These are phyloP conservation scores for Penicillium sp. DNA, from an alignment of 2,329 filamentous ascomycete species.

Conservation along the genomic window DNA sequence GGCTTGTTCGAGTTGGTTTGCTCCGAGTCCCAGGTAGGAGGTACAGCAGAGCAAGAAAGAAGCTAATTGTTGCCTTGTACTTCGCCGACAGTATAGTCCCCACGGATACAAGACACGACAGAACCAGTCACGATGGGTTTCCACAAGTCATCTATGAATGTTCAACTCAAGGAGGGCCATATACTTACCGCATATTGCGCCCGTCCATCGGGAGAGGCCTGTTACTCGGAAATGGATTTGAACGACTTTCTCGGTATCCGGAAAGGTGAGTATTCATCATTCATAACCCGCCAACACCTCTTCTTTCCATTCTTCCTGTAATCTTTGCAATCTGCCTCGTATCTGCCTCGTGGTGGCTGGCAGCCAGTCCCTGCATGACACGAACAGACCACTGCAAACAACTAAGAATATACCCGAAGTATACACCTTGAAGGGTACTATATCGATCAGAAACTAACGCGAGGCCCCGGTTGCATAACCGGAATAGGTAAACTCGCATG, in stretches of 20 bases:
- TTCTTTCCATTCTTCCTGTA: neutral
- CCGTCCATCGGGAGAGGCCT: constrained; percentile 15
- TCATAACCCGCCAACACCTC: neutral
- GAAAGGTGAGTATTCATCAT: constrained; percentile 17
- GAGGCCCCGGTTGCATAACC: neutral
- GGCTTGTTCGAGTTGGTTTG: neutral
- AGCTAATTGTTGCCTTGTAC: neutral
- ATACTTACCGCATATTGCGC: constrained; percentile 24
- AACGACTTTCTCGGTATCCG: constrained; percentile 17
- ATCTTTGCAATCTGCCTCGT: neutral
- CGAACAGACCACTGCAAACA: neutral
- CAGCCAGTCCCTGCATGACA: neutral
- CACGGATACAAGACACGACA: neutral
- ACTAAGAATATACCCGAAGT: too few relatives aligned
- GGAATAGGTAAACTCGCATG: constrained; percentile 20
- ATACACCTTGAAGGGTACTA: too few relatives aligned
- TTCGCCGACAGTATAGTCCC: neutral
- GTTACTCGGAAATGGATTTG: constrained; percentile 25
- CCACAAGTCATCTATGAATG: constrained; percentile 21
- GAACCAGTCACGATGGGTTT: constrained; percentile 20
- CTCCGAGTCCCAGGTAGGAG: too few relatives aligned
- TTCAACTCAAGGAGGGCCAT: constrained; percentile 22
- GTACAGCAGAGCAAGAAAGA: neutral
- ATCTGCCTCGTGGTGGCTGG: too few relatives aligned
- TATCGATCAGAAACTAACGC: neutral